Conservation (phyloP, 352 stramenopile species). For the Aphanomyces stellatus region DNA sequence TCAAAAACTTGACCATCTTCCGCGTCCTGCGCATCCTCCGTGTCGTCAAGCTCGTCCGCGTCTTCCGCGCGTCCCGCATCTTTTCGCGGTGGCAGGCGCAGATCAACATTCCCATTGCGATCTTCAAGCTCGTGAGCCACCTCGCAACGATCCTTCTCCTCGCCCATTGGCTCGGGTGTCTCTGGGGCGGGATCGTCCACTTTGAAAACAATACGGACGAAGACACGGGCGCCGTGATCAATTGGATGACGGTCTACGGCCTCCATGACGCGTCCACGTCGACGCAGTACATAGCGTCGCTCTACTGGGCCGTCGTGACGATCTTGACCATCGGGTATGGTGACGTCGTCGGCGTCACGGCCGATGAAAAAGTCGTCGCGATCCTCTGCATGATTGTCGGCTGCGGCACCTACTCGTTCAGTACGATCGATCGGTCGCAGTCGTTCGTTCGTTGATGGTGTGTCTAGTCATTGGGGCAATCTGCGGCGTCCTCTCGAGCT, state of each 20-base stretch:
- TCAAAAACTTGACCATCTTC: constrained; percentile 55
- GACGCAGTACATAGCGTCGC: constrained; percentile 70
- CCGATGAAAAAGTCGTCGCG: constrained; percentile 58
- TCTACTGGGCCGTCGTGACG: constrained; percentile 81
- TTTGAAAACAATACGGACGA: constrained; percentile 30
- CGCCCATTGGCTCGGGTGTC: constrained; percentile 71
- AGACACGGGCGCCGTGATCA: constrained; percentile 46
- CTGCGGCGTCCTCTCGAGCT: constrained; percentile 9
- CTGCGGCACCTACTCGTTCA: constrained; percentile 19
- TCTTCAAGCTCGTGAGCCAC: constrained; percentile 63
- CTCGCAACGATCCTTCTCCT: constrained; percentile 44
- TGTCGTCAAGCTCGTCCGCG: constrained; percentile 51
- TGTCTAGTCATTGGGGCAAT: constrained; percentile 17
- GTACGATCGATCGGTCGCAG: neutral
- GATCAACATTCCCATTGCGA: constrained; percentile 59
- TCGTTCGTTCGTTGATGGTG: neutral
- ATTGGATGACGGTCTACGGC: constrained; percentile 38
- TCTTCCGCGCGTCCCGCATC: constrained; percentile 38
- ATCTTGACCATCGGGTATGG: constrained; percentile 85
- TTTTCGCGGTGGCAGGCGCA: constrained; percentile 66
- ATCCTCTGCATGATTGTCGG: constrained; percentile 69
- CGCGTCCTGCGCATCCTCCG: constrained; percentile 68
- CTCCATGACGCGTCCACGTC: constrained; percentile 29
- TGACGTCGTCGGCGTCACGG: constrained; percentile 68
- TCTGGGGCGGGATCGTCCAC: constrained; percentile 76